A percentile compares a stretch with the other conserved stretches of the same genome.
Evolutionary conservation across 2,329 filamentous ascomycete species (phyloP).

Genomic region (Dactylellina parvicollis): DNA sequence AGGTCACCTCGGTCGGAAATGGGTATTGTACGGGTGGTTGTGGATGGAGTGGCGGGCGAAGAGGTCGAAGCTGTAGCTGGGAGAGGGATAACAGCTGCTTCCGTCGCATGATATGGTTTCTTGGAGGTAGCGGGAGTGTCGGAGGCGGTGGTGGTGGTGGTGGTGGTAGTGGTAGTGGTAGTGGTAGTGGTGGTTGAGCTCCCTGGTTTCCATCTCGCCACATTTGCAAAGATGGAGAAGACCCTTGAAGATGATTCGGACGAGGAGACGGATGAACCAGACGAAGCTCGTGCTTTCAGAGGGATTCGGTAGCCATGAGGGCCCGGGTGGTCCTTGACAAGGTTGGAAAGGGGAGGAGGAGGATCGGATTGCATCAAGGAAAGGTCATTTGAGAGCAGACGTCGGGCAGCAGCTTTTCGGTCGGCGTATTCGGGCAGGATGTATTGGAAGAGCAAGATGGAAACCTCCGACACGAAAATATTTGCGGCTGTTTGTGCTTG

Average conservation of each 20-base stretch:
- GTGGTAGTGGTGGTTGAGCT: conserved; percentile 19
- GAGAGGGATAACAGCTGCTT: background rate
- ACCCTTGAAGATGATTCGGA: conserved; percentile 31
- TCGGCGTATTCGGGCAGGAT: conserved; percentile 49
- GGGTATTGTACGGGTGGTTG: conserved; percentile 35
- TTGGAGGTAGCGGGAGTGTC: background rate
- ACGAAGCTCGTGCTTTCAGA: conserved; percentile 41
- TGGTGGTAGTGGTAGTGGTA: conserved; percentile 4
- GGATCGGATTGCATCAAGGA: conserved; percentile 51
- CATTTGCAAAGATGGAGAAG: conserved; percentile 50
- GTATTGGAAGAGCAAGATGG: conserved; percentile 48
- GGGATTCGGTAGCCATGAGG: conserved; percentile 47
- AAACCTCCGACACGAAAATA: conserved; percentile 50
- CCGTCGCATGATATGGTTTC: conserved; percentile 40
- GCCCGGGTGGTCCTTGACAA: conserved; percentile 23
- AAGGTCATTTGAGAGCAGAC: conserved; percentile 37
- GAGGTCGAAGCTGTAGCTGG: conserved; percentile 17
- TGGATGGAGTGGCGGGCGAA: conserved; percentile 17
- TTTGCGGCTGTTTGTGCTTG: conserved; percentile 40
- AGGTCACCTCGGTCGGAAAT: conserved; percentile 49
- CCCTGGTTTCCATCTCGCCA: conserved; percentile 53
- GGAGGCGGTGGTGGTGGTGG: conserved; percentile 1
- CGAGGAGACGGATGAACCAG: conserved; percentile 26
- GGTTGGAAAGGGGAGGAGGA: conserved; percentile 7
- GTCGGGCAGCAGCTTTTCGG: conserved; percentile 37